Conservation (phyloP, 2,329 filamentous ascomycete species). For the Dactylellina sp. region DNA sequence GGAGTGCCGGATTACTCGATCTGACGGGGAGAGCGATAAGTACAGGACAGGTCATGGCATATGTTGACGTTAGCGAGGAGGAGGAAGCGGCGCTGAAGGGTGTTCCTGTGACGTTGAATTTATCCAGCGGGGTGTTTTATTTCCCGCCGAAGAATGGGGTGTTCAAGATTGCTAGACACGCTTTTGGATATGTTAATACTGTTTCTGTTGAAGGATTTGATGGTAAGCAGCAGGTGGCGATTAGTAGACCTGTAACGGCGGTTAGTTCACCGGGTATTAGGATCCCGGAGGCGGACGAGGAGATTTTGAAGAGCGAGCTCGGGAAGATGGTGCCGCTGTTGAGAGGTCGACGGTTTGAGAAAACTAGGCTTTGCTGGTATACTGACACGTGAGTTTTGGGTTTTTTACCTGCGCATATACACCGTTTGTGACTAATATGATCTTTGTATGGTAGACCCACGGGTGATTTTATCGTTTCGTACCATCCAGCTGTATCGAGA, state of each 20-base stretch:
- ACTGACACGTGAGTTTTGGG: conserved; percentile 70
- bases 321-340: conserved; percentile 73
- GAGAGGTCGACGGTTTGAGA: conserved; percentile 71
- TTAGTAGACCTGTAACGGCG: conserved; percentile 65
- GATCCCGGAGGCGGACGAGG: conserved; percentile 72
- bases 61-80: conserved; percentile 77
- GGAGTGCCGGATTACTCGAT: conserved; percentile 82
- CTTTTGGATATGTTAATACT: conserved; percentile 73
- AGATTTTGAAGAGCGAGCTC: conserved; percentile 73
- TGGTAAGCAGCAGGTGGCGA: not conserved
- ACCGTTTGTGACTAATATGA: not conserved
- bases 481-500: conserved; percentile 72
- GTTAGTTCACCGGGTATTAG: conserved; percentile 67
- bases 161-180: conserved; percentile 78
- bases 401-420: conserved; percentile 3
- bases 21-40: conserved; percentile 80
- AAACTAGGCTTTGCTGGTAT: conserved; percentile 79
- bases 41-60: conserved; percentile 84
- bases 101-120: conserved; percentile 79
- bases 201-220: conserved; percentile 43
- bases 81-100: conserved; percentile 75
- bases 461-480: conserved; percentile 77
- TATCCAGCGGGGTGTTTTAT: conserved; percentile 73
- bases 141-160: conserved; percentile 73
- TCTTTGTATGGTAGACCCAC: conserved; percentile 64